Evolutionary conservation across 148 eudicot genomes (phyloP).

Genomic region (Spergularia marina): DNA sequence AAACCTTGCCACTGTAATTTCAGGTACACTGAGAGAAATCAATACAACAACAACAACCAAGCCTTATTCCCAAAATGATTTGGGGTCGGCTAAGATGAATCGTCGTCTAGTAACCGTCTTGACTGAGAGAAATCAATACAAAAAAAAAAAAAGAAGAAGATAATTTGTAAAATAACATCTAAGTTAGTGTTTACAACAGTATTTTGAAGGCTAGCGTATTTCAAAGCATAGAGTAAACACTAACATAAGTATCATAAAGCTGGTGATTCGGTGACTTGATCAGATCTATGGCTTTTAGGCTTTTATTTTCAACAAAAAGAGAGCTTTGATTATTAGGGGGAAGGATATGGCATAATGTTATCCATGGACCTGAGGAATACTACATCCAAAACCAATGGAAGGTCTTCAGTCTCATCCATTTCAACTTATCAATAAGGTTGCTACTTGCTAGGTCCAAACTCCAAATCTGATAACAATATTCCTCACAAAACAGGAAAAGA

Average conservation of each 20-base stretch:
- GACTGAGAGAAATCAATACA: too few relatives aligned
- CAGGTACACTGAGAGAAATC: too few relatives aligned
- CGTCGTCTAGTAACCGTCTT: too few relatives aligned
- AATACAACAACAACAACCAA: too few relatives aligned
- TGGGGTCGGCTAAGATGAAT: too few relatives aligned
- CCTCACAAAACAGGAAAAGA: neutral
- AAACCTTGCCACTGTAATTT: neutral
- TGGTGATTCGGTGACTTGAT: too few relatives aligned
- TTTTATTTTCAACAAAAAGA: neutral
- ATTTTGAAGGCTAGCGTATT: too few relatives aligned
- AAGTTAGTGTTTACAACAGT: neutral
- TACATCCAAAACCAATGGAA: neutral
- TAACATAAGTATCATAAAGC: too few relatives aligned
- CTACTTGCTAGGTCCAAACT: neutral
- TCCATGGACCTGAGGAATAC: slow-evolving; percentile 5
- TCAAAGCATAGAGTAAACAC: neutral
- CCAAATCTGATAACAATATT: slow-evolving; percentile 3
- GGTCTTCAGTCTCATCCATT: neutral
- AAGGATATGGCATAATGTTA: neutral
- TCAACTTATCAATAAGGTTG: neutral
- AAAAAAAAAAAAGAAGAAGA: neutral
- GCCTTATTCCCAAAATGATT: too few relatives aligned
- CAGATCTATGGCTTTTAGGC: neutral
- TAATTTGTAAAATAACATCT: neutral
- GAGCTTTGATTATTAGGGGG: neutral